These are phyloP conservation scores for Rhazya stricta DNA, from an alignment of 257 asterid species.

Conservation along the genomic window DNA sequence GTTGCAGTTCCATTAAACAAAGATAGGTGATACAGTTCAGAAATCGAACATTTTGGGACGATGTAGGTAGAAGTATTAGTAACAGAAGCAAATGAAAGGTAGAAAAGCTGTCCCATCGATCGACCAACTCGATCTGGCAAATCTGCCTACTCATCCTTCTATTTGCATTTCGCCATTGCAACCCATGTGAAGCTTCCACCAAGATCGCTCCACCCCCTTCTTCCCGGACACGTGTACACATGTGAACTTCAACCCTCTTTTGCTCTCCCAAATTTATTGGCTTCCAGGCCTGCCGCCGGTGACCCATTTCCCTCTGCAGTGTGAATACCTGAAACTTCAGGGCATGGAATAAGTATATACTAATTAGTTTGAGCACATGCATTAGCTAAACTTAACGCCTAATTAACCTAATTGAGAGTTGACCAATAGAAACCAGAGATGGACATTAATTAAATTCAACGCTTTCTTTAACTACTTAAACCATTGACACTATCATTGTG, in stretches of 20 bases:
- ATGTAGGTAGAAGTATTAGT: no score
- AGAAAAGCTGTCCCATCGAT: background rate
- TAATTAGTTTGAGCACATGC: background rate
- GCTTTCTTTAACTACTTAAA: background rate
- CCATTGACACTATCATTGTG: no score
- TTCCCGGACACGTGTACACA: slow-evolving; percentile 16
- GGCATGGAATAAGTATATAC: no score
- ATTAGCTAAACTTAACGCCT: background rate
- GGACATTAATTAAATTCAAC: background rate
- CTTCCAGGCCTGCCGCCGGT: background rate
- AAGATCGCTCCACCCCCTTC: slow-evolving; percentile 22
- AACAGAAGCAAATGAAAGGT: no score
- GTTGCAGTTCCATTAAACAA: no score
- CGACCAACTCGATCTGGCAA: slow-evolving; percentile 24
- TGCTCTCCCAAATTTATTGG: slow-evolving; percentile 7
- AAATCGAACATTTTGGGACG: no score
- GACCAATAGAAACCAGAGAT: background rate
- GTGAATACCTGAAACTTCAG: no score
- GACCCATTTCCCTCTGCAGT: no score
- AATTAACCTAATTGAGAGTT: background rate
- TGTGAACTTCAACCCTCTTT: slow-evolving; percentile 21
- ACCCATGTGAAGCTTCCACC: slow-evolving; percentile 46
- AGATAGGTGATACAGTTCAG: no score
- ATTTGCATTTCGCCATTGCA: slow-evolving; percentile 17
- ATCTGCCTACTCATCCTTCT: slow-evolving; percentile 21